Conservation (phyloP, 2,329 filamentous ascomycete species). For the Monosporascus sp. region DNA sequence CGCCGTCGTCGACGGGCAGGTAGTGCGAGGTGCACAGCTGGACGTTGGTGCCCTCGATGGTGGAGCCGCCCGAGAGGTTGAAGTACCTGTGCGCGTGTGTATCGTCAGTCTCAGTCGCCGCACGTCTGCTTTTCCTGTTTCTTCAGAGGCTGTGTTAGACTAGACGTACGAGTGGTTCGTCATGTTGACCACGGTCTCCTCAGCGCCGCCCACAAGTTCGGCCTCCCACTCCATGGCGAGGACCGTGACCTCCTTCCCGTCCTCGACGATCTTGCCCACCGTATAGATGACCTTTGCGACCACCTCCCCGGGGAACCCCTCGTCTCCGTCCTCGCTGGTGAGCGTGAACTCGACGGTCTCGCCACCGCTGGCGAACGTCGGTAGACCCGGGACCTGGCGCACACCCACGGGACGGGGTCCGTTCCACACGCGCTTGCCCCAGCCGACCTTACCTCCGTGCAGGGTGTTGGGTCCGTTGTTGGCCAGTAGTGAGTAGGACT, state of each 20-base stretch:
- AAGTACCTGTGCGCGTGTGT: conserved; percentile 47
- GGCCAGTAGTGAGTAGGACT: conserved; percentile 61
- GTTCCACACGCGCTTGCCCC: conserved; percentile 74
- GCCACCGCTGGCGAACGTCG: conserved; percentile 48
- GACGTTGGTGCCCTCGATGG: conserved; percentile 55
- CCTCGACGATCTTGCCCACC: conserved; percentile 59
- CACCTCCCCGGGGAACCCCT: conserved; percentile 85
- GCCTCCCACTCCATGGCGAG: conserved; percentile 88
- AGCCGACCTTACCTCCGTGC: conserved; percentile 69
- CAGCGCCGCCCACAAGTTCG: conserved; percentile 67
- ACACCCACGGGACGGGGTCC: conserved; percentile 61
- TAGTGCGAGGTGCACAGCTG: conserved; percentile 62
- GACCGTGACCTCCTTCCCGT: conserved; percentile 61
- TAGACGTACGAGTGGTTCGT: conserved; percentile 82
- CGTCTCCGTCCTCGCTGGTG: conserved; percentile 72
- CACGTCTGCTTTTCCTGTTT: background rate
- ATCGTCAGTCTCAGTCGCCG: background rate
- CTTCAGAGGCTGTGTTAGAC: too few relatives aligned
- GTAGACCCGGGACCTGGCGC: conserved; percentile 43
- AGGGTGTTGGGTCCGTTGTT: conserved; percentile 77
- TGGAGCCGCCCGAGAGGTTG: conserved; percentile 51
- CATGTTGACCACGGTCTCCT: conserved; percentile 89
- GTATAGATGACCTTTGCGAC: conserved; percentile 75
- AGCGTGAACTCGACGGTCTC: conserved; percentile 63
- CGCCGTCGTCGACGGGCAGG: conserved; percentile 66